Evolutionary conservation across 1,284 basidiomycete species (phyloP), one percentile per base, ranked within the genome.

Genomic region (Puccinia hordei): DNA sequence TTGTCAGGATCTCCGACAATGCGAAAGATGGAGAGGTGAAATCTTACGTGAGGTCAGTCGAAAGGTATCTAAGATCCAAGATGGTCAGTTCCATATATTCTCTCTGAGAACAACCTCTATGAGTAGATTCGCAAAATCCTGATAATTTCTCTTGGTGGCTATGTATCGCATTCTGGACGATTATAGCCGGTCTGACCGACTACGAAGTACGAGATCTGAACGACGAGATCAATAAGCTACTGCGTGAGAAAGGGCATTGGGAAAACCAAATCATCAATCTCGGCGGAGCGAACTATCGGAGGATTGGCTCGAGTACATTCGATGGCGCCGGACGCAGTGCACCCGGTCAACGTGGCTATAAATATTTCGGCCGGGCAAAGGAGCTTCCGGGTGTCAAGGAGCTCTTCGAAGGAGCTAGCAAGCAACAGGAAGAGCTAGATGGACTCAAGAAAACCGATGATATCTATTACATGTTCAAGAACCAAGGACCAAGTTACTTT

Each of bases 311-410:
- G 6, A 90, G 92, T 72, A 96, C 97, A 92, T 84, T 93, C 82
- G 92, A 98, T 84, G 94, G 95, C 82, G 94, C 95, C 83, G 94
- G 94, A 22, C 93, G 93, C 85, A 94, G 97, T 86, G 94, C 98
- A 0, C 94, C 95, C 0, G 94, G 95, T 0, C 96, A 93, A n/a
- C 92, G 97, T 83, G 96, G 95, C 78, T 99, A 98, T 90, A 98
- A 98, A 94, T 98, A 98, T 87, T 99, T 99, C 87, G 97, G 96
- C 73, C 91, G 96, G 41, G 95, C 96, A 4, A 96, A 95, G 85
- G 97, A 98, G 76, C 88, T 99, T 5, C 97, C 96, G 0, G 96
- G 97, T 68, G 94, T 98, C 5, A 92, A 92, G 82, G 96, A 99
- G 87, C 89, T 99, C 46, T 97, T 99, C 85, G 89, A 91, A 84